Evolutionary conservation across 169 alveolate genomes (phyloP).

Genomic region (Babesia ovata): DNA sequence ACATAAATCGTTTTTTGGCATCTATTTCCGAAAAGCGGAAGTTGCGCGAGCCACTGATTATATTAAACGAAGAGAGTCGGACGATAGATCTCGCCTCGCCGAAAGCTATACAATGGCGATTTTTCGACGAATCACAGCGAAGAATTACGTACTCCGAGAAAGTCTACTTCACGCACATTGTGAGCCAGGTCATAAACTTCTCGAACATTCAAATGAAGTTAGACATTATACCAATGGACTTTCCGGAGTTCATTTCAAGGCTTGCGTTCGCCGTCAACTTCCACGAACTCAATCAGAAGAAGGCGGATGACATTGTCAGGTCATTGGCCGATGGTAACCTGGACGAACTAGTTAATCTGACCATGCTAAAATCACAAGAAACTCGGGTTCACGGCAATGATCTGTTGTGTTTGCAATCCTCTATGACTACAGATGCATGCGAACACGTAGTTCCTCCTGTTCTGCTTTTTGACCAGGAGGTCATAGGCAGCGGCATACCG

Average conservation of each 20-base stretch:
- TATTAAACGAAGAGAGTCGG: constrained; percentile 18
- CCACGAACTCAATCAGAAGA: constrained; percentile 35
- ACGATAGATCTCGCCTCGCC: constrained; percentile 19
- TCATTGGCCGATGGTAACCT: constrained; percentile 59
- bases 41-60: constrained; percentile 40
- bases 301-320: constrained; percentile 32
- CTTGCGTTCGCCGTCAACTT: constrained; percentile 48
- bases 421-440: constrained; percentile 22
- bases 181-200: constrained; percentile 39
- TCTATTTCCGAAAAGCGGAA: constrained; percentile 33
- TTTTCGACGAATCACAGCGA: constrained; percentile 1
- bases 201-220: constrained; percentile 36
- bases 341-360: constrained; percentile 37
- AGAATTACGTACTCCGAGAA: constrained; percentile 27
- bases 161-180: constrained; percentile 38
- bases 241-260: constrained; percentile 48
- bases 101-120: neutral
- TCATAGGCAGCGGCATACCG: constrained; percentile 68
- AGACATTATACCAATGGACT: constrained; percentile 52
- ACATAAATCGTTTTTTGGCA: constrained; percentile 23
- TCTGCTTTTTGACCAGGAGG: constrained; percentile 65
- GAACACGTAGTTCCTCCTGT: constrained; percentile 63
- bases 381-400: neutral
- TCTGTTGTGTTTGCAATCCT: neutral
- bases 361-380: constrained; percentile 11